Evolutionary conservation across 2,329 filamentous ascomycete species (phyloP).

Genomic region (Sporothrix curviconia): DNA sequence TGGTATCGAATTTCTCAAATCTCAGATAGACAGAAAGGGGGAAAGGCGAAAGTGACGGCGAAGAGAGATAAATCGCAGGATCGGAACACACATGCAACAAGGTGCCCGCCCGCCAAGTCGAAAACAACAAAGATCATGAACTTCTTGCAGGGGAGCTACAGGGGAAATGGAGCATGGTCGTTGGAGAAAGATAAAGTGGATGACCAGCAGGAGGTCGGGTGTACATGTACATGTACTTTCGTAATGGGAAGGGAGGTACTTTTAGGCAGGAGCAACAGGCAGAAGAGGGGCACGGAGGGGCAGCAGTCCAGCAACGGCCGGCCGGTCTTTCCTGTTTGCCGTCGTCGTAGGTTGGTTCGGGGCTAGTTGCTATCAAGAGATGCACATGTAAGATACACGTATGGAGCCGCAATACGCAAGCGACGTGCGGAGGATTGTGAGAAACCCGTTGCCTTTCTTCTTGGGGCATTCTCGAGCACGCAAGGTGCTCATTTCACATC

Average conservation of each 20-base stretch:
- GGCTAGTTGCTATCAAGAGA: background rate
- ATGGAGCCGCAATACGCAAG: too few relatives aligned
- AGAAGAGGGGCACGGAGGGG: slow-evolving; percentile 1
- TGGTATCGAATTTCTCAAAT: background rate
- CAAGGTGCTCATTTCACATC: too few relatives aligned
- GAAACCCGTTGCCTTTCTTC: too few relatives aligned
- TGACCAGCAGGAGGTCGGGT: background rate
- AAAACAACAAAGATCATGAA: slow-evolving; percentile 3
- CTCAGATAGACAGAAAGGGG: background rate
- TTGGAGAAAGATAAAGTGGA: slow-evolving; percentile 4
- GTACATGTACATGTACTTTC: too few relatives aligned
- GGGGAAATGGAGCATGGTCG: background rate
- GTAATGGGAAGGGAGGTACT: background rate
- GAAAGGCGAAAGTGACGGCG: too few relatives aligned
- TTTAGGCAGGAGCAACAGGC: background rate
- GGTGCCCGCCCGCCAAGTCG: too few relatives aligned
- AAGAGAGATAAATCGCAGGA: too few relatives aligned
- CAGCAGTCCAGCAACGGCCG: background rate
- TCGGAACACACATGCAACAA: too few relatives aligned
- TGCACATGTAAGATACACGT: too few relatives aligned
- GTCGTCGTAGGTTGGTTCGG: too few relatives aligned
- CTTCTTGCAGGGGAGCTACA: background rate
- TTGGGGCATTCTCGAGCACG: too few relatives aligned
- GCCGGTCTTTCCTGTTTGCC: background rate
- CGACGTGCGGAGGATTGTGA: too few relatives aligned